Base-by-base conservation (phyloP, 768 basidiomycete genomes). In the Termitomyces sp. region DNA sequence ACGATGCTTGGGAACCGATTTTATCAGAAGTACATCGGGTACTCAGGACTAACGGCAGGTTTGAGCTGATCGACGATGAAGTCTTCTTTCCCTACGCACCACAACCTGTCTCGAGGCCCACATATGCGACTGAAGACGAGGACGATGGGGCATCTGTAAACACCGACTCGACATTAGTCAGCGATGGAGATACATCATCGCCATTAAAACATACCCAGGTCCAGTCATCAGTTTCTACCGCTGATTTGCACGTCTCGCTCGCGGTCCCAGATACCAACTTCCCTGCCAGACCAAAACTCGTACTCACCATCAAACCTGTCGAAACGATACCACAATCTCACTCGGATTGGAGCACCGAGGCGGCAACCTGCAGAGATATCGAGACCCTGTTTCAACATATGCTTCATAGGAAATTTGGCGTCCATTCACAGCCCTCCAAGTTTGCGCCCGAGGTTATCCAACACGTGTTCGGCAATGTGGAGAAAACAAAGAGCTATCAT, bases 41-140 rank as follows among this genome's bases (percentile, higher is more conserved):
- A 10, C 74, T 92, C 14, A 72, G 71, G 13, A 74, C 74, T 6
- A 81, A 77, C 16, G 90, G 91, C 4, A 78, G 81, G 9, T 71
- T 92, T 2, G 91, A 93, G 67, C 63, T 91, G 48, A 82, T 92
- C 51, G 87, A 90, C 68, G 90, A 92, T 68, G 72, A 86, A 62
- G 71, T 88, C 34, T 68, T 80, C 61, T 90, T 89, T 63, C 85
- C 88, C 1, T 83, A 81, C 57, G 73, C 77, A 31, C 67, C 70
- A 53, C 62, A 63, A 29, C 46, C 69, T 9, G 13, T 48, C 13
- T 41, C 49, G 18, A 58, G 53, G 27, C 47, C 55, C 4, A 7
- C 6, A 10, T 56, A 37, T 31, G 55, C 13, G 20, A n/a, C 16
- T 37, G 68, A 64, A 2, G 67, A 63, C 7, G 67, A 71, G 12